Conservation (phyloP, 805 yeast genomes). For the Blastobotrys robertii region DNA sequence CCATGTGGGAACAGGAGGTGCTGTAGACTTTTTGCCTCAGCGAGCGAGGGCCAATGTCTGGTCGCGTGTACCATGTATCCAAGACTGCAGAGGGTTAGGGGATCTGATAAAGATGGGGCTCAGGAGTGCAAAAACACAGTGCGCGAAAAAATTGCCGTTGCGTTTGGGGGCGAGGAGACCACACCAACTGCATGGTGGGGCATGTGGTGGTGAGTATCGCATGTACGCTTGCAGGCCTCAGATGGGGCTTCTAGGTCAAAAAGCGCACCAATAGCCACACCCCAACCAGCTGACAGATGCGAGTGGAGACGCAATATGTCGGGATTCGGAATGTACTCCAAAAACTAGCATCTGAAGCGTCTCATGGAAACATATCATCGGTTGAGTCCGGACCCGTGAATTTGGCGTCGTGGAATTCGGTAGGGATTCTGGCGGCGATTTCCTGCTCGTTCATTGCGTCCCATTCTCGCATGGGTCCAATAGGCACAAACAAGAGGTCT, state of each 20-base stretch:
- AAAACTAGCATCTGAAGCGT: slow-evolving; percentile 23
- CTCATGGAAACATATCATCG: slow-evolving; percentile 24
- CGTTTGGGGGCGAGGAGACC: slow-evolving; percentile 33
- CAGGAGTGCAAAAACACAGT: too few species aligned
- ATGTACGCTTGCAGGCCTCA: slow-evolving; percentile 19
- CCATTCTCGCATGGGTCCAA: slow-evolving; percentile 26
- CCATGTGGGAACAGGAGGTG: too few species aligned
- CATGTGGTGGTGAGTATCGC: slow-evolving; percentile 24
- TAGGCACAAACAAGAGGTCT: slow-evolving; percentile 25
- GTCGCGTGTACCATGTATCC: too few species aligned
- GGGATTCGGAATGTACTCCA: slow-evolving; percentile 22
- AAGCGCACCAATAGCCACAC: slow-evolving; percentile 28
- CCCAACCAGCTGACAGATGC: slow-evolving; percentile 26
- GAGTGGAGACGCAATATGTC: slow-evolving; percentile 7
- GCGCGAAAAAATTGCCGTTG: slow-evolving; percentile 31
- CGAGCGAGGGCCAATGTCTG: too few species aligned
- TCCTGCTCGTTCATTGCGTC: slow-evolving; percentile 9
- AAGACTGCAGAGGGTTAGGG: too few species aligned
- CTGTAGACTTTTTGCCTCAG: too few species aligned
- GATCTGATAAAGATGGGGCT: too few species aligned
- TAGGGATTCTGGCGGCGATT: not conserved
- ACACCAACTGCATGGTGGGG: slow-evolving; percentile 30
- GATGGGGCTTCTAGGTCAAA: slow-evolving; percentile 26
- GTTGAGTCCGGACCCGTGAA: slow-evolving; percentile 21
- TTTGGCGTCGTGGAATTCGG: slow-evolving; percentile 1